Evolutionary conservation across 2,329 filamentous ascomycete species (phyloP).

Genomic region (Lachnellula suecica): DNA sequence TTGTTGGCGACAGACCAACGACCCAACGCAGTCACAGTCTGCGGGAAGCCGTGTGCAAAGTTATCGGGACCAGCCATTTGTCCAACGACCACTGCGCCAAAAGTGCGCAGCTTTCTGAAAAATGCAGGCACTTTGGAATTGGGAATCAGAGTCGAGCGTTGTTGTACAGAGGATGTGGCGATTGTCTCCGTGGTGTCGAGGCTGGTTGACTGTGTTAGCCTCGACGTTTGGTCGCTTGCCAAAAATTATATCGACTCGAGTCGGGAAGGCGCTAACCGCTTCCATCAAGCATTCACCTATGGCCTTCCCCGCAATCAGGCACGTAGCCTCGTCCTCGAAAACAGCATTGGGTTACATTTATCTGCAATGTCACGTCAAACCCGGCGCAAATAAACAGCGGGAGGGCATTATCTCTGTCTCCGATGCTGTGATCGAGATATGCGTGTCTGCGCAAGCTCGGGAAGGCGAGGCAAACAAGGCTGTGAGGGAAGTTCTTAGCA

Average conservation of each 20-base stretch:
- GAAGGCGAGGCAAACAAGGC: constrained; percentile 71
- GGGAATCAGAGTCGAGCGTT: neutral
- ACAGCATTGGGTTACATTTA: constrained; percentile 49
- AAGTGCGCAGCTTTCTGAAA: constrained; percentile 10
- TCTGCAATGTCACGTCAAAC: constrained; percentile 66
- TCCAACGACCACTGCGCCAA: constrained; percentile 17
- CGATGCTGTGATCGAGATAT: constrained; percentile 59
- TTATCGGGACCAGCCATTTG: constrained; percentile 15
- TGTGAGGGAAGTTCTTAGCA: constrained; percentile 60
- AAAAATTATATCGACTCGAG: neutral
- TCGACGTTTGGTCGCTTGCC: neutral
- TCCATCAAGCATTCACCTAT: constrained; percentile 12
- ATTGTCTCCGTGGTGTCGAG: neutral
- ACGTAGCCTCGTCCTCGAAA: constrained; percentile 48
- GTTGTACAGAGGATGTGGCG: neutral
- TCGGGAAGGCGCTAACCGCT: neutral
- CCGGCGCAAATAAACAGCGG: constrained; percentile 59
- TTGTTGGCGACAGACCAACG: constrained; percentile 81
- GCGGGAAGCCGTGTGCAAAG: constrained; percentile 17
- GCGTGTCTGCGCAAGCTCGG: constrained; percentile 62
- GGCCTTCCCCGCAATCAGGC: constrained; percentile 39
- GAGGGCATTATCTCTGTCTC: constrained; percentile 60
- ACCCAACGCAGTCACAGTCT: constrained; percentile 72
- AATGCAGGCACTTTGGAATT: constrained; percentile 17
- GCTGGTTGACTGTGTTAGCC: neutral